phyloP scores from a whole-genome alignment of 352 stramenopile species.

The Pythium plurisporium region DNA sequence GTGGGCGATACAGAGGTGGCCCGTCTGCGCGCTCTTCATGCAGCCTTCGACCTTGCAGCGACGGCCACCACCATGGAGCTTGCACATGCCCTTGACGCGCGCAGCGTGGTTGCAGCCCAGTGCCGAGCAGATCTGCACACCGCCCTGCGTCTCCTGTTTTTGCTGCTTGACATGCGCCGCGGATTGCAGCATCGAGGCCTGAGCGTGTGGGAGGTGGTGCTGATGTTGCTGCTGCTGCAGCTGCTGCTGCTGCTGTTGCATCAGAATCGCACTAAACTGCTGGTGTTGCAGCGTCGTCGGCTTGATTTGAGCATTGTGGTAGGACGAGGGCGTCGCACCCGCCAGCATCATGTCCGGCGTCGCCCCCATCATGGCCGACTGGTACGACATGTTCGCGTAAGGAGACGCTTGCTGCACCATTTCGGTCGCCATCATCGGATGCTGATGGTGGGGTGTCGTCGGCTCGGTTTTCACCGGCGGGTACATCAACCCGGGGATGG shows the following conservation, averaged over 20 bases:
- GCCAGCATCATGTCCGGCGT: conserved; percentile 46
- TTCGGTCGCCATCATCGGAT: conserved; percentile 47
- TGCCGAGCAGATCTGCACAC: conserved; percentile 64
- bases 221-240: conserved; percentile 43
- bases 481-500: conserved; percentile 16
- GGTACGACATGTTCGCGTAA: conserved; percentile 55
- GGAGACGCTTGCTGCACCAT: conserved; percentile 50
- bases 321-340: not conserved
- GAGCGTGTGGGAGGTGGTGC: conserved; percentile 13
- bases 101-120: conserved; percentile 76
- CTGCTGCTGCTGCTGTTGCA: conserved; percentile 49
- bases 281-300: conserved; percentile 30
- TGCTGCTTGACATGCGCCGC: conserved; percentile 53
- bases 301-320: conserved; percentile 10
- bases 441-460: conserved; percentile 10
- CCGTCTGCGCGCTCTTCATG: conserved; percentile 85
- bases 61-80: conserved; percentile 71
- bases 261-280: conserved; percentile 56
- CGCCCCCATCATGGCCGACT: conserved; percentile 42
- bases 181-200: conserved; percentile 19
- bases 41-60: conserved; percentile 85
- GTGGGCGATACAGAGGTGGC: conserved; percentile 81
- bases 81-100: conserved; percentile 84
- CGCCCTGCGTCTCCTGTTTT: conserved; percentile 43
- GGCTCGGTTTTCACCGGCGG: conserved; percentile 35